A percentile compares a stretch with the other conserved stretches of the same genome.
Conservation (phyloP, 306 rosid species). For the Gynostemma pentaphyllum region DNA sequence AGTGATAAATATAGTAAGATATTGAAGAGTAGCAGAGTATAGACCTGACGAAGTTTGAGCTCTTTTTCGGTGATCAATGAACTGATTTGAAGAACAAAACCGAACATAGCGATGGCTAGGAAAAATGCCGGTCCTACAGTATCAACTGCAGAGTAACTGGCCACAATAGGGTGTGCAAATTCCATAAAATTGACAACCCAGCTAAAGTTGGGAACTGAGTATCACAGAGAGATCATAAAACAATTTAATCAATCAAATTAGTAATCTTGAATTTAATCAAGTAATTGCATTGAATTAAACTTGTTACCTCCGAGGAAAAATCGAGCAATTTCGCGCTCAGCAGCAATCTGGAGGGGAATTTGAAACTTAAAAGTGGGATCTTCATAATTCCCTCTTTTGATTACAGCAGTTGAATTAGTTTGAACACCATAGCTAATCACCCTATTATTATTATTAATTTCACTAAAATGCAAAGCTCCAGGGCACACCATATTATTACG, state of each 20-base stretch:
- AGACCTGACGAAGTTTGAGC: constrained; percentile 92
- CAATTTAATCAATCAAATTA: too few relatives aligned
- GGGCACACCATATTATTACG: constrained; percentile 53
- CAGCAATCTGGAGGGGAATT: constrained; percentile 81
- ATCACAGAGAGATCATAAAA: not conserved
- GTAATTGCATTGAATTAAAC: not conserved
- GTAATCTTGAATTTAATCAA: not conserved
- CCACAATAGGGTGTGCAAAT: constrained; percentile 63
- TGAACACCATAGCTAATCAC: constrained; percentile 74
- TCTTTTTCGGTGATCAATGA: constrained; percentile 77
- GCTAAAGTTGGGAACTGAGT: constrained; percentile 52
- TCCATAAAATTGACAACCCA: constrained; percentile 63
- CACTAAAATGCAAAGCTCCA: constrained; percentile 62
- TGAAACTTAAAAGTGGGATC: constrained; percentile 62
- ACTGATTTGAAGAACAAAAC: constrained; percentile 74
- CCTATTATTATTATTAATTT: constrained; percentile 33
- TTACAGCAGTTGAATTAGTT: constrained; percentile 51
- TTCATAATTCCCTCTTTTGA: constrained; percentile 35
- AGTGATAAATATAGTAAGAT: not conserved
- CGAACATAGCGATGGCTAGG: constrained; percentile 76
- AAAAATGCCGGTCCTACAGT: constrained; percentile 50
- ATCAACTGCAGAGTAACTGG: constrained; percentile 25
- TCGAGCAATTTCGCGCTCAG: constrained; percentile 86
- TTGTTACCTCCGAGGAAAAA: constrained; percentile 62
- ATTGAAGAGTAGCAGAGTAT: not conserved